phyloP scores from a whole-genome alignment of 805 yeast species.

The Candida dajiaensis region DNA sequence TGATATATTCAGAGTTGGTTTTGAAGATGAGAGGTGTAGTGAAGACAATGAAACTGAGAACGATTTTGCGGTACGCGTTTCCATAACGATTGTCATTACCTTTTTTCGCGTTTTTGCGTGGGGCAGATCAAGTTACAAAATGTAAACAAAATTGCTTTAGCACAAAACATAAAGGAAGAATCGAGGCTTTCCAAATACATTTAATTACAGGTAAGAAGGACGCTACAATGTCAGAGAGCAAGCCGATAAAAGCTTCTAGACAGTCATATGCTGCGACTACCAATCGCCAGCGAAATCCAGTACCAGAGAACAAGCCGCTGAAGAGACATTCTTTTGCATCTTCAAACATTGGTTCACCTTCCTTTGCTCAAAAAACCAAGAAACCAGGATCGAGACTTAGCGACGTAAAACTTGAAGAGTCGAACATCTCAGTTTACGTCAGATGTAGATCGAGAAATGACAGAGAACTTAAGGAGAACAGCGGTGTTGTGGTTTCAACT shows the following conservation, averaged over 20 bases:
- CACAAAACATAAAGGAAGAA: neutral
- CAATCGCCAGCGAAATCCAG: neutral
- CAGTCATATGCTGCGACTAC: neutral
- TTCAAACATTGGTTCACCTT: slow-evolving; percentile 10
- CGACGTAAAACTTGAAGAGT: slow-evolving; percentile 15
- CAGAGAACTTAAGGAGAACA: slow-evolving; percentile 47
- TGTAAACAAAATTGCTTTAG: neutral
- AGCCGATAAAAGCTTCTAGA: neutral
- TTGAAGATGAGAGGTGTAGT: too few species aligned
- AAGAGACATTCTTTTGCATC: slow-evolving; percentile 7
- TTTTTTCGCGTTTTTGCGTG: neutral
- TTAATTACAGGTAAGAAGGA: neutral
- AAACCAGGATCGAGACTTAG: slow-evolving; percentile 15
- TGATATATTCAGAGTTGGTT: too few species aligned
- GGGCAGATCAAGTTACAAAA: neutral
- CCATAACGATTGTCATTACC: neutral
- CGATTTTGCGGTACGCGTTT: neutral
- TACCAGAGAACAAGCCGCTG: neutral
- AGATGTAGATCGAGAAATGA: slow-evolving; percentile 52
- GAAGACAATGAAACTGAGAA: too few species aligned
- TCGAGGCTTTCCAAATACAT: neutral
- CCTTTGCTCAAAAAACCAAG: slow-evolving; percentile 20
- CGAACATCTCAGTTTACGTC: slow-evolving; percentile 49
- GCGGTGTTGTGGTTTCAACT: slow-evolving; percentile 50
- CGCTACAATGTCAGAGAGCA: neutral